phyloP scores from a whole-genome alignment of 192 early-diverging fungal species.

The Linnemannia schmuckeri region DNA sequence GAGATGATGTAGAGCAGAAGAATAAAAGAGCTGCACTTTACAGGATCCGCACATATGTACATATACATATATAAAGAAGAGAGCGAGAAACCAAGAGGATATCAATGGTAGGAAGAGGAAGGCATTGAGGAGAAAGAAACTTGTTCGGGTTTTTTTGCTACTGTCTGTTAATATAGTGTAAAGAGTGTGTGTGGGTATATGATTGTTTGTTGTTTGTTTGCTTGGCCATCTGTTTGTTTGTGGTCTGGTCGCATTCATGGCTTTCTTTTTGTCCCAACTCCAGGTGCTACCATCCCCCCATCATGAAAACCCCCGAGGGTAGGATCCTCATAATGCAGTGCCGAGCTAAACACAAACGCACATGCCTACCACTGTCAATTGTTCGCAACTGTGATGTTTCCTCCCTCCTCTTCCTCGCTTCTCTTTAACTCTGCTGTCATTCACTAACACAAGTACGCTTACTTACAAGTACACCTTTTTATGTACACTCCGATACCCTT shows the following conservation, averaged over 20 bases:
- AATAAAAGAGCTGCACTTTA: background rate
- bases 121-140: too few relatives aligned
- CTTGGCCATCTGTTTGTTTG: background rate
- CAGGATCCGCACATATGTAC: too few relatives aligned
- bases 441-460: too few relatives aligned
- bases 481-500: too few relatives aligned
- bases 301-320: background rate
- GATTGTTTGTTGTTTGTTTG: background rate
- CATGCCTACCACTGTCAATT: background rate
- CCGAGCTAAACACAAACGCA: background rate
- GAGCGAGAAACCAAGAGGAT: too few relatives aligned
- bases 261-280: constrained; percentile 3
- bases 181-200: too few relatives aligned
- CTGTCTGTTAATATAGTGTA: too few relatives aligned
- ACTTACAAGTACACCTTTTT: too few relatives aligned
- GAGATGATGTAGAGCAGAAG: background rate
- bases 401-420: background rate
- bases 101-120: too few relatives aligned
- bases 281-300: background rate
- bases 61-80: too few relatives aligned
- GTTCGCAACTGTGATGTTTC: background rate
- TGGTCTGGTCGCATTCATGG: background rate
- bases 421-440: background rate
- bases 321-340: background rate
- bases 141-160: too few relatives aligned